phyloP scores from a whole-genome alignment of 2,329 filamentous ascomycete genomes.

The Hyphodiscus sp. region DNA sequence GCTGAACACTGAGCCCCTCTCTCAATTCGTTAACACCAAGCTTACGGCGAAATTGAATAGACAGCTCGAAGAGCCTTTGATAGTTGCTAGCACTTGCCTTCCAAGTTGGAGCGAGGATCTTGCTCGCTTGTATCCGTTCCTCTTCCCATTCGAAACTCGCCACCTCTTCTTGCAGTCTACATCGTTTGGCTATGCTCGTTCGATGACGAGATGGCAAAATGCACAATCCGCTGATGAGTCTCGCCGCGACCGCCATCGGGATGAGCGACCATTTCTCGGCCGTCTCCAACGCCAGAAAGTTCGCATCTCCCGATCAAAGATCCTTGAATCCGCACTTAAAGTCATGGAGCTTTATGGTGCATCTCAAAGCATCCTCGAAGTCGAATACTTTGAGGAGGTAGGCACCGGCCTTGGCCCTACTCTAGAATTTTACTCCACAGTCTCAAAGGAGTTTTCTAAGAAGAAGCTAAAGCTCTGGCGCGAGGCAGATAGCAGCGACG shows the following conservation, averaged over 20 bases:
- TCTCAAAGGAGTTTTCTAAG: constrained; percentile 94
- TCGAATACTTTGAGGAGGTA: constrained; percentile 98
- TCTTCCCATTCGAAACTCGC: constrained; percentile 96
- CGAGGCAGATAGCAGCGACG: constrained; percentile 70
- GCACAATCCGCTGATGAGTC: constrained; percentile 75
- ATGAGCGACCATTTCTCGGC: constrained; percentile 87
- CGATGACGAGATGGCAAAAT: constrained; percentile 97
- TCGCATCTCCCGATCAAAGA: constrained; percentile 90
- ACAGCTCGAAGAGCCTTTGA: constrained; percentile 91
- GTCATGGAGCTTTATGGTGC: constrained; percentile 98
- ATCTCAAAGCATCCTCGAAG: constrained; percentile 92
- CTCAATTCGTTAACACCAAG: constrained; percentile 98
- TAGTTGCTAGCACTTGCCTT: constrained; percentile 93
- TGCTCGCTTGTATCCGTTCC: constrained; percentile 86
- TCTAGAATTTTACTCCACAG: constrained; percentile 94
- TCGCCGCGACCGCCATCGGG: constrained; percentile 72
- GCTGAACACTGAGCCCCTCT: constrained; percentile 73
- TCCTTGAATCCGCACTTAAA: constrained; percentile 92
- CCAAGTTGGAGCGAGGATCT: constrained; percentile 95
- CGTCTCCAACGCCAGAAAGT: constrained; percentile 94
- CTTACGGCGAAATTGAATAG: constrained; percentile 95
- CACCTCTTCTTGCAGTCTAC: constrained; percentile 97
- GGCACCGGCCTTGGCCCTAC: constrained; percentile 94
- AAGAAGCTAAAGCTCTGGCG: constrained; percentile 97
- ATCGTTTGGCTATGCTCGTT: constrained; percentile 94